A percentile compares a stretch with the other conserved stretches of the same genome.
phyloP scores from a whole-genome alignment of 208 protist species.

The Wallacemonas sp. region DNA sequence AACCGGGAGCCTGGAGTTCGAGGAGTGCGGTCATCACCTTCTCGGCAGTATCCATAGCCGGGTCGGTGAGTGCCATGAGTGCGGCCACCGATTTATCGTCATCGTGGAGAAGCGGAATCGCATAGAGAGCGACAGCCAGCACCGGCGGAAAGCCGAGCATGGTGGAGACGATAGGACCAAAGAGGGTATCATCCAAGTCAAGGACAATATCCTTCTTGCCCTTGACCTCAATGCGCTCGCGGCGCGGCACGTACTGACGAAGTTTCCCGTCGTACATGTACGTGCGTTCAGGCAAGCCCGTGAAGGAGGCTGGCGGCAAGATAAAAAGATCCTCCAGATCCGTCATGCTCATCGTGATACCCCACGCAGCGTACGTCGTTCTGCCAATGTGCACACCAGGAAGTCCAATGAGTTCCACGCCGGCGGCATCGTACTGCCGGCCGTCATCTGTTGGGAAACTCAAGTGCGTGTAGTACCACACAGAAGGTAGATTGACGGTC shows the following conservation, averaged over 20 bases:
- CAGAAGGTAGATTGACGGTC: slow-evolving; percentile 47
- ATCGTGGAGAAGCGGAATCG: slow-evolving; percentile 37
- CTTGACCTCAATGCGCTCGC: slow-evolving; percentile 51
- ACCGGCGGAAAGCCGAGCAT: slow-evolving; percentile 36
- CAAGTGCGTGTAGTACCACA: slow-evolving; percentile 63
- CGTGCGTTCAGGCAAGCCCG: slow-evolving; percentile 21
- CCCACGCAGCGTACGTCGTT: slow-evolving; percentile 60
- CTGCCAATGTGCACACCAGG: slow-evolving; percentile 57
- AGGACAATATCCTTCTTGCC: slow-evolving; percentile 48
- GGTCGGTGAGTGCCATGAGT: slow-evolving; percentile 39
- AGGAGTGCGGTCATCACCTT: slow-evolving; percentile 45
- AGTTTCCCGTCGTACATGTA: slow-evolving; percentile 47
- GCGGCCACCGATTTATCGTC: slow-evolving; percentile 39
- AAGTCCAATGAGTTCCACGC: slow-evolving; percentile 44
- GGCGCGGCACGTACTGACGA: slow-evolving; percentile 29
- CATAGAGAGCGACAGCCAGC: slow-evolving; percentile 41
- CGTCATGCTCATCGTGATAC: slow-evolving; percentile 69
- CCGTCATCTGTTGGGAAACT: slow-evolving; percentile 38
- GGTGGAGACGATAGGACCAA: slow-evolving; percentile 48
- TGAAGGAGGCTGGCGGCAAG: slow-evolving; percentile 27
- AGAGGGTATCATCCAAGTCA: slow-evolving; percentile 44
- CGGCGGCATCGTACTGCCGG: slow-evolving; percentile 38
- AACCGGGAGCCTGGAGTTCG: slow-evolving; percentile 44
- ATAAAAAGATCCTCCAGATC: slow-evolving; percentile 68
- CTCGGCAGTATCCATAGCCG: slow-evolving; percentile 32